Conservation (phyloP, 345 rosid genomes). For the Lenwebbia sp. region DNA sequence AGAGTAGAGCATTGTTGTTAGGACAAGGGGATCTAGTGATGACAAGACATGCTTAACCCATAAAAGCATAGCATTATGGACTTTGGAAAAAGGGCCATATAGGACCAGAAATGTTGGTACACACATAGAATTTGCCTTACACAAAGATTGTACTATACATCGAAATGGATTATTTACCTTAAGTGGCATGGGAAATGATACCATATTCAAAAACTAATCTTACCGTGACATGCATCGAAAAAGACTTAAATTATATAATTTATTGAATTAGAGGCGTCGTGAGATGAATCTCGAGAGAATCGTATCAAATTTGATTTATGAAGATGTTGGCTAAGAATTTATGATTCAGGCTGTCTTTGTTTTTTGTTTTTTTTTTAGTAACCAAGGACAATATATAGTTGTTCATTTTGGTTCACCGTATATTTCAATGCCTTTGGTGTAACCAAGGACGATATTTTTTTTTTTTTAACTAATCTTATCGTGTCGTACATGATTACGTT, state of each 20-base stretch:
- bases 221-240: not conserved
- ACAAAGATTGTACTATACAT: not conserved
- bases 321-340: not conserved
- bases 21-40: not conserved
- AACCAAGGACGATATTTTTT: accelerated
- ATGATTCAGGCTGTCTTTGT: not conserved
- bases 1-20: not conserved
- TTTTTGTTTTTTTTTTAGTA: not conserved
- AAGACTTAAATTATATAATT: not conserved
- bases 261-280: not conserved
- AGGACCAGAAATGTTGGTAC: not conserved
- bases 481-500: not conserved
- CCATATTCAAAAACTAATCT: not conserved
- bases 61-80: not conserved
- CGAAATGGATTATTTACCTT: not conserved
- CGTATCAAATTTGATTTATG: not conserved
- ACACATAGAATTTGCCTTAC: not conserved
- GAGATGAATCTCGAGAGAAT: not conserved
- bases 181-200: not conserved
- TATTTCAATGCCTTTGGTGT: too few relatives aligned
- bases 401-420: not conserved
- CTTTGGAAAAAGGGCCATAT: too few relatives aligned
- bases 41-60: not conserved
- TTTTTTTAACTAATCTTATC: too few relatives aligned
- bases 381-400: accelerated